Evolutionary conservation across 2,329 filamentous ascomycete genomes (phyloP).

Genomic region (Didymella pinodella): DNA sequence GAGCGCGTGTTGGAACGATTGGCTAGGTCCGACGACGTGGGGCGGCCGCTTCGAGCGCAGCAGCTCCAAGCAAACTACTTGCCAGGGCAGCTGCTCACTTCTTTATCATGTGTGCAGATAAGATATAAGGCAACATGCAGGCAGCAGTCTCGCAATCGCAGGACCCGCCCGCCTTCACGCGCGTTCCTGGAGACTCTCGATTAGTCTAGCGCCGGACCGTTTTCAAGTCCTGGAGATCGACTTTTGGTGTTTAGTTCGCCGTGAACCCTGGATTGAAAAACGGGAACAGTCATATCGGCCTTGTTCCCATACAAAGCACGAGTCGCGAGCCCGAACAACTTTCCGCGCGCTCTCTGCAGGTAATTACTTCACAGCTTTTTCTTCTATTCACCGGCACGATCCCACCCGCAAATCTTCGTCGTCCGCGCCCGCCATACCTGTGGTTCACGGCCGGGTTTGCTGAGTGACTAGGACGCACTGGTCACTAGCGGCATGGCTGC

Average conservation of each 20-base stretch:
- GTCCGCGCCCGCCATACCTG: constrained; percentile 15
- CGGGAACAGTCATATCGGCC: constrained; percentile 22
- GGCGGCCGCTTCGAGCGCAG: constrained; percentile 20
- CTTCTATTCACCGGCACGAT: constrained; percentile 1
- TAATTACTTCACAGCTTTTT: constrained; percentile 2
- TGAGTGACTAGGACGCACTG: constrained; percentile 10
- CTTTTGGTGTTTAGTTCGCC: constrained; percentile 7
- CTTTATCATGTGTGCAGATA: constrained; percentile 14
- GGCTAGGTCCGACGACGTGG: constrained; percentile 23
- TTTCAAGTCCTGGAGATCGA: constrained; percentile 1
- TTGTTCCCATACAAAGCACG: constrained; percentile 7
- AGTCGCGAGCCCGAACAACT: constrained; percentile 14
- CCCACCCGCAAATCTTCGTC: constrained; percentile 3
- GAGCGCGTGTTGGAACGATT: constrained; percentile 34
- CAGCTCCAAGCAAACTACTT: constrained; percentile 8
- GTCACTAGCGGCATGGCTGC: constrained; percentile 22
- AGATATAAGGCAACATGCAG: constrained; percentile 16
- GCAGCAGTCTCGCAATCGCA: constrained; percentile 8
- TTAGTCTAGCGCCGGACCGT: constrained; percentile 18
- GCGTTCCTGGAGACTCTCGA: constrained; percentile 22
- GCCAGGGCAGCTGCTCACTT: constrained; percentile 13
- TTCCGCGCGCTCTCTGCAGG: constrained; percentile 2
- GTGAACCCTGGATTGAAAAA: constrained; percentile 16
- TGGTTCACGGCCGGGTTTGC: constrained; percentile 14
- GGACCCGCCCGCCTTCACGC: constrained; percentile 3